Evolutionary conservation across 169 alveolate genomes (phyloP).

Genomic region (Eimeria praecox): DNA sequence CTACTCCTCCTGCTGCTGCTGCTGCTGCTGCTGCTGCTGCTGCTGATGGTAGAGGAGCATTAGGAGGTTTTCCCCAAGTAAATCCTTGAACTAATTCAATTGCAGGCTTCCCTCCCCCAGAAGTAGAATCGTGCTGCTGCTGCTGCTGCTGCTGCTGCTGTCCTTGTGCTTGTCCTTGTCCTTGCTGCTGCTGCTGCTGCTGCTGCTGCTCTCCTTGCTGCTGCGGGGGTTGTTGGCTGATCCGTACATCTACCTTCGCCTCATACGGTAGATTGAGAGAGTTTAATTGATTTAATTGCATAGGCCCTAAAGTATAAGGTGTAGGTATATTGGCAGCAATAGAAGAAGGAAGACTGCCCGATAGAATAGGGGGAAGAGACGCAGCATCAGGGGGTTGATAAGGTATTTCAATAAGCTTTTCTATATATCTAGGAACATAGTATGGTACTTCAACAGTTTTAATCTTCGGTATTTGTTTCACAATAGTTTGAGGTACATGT

Average conservation of each 20-base stretch:
- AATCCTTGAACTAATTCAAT: slow-evolving; percentile 87
- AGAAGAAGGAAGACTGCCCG: slow-evolving; percentile 83
- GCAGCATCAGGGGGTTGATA: slow-evolving; percentile 89
- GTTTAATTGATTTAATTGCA: slow-evolving; percentile 44
- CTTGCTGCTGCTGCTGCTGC: neutral
- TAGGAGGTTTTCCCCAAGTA: slow-evolving; percentile 85
- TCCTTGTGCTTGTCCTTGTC: neutral
- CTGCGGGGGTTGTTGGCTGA: slow-evolving; percentile 77
- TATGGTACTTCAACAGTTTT: slow-evolving; percentile 92
- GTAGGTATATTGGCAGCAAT: slow-evolving; percentile 82
- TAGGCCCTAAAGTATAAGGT: slow-evolving; percentile 74
- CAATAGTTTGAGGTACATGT: slow-evolving; percentile 91
- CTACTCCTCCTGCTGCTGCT: neutral
- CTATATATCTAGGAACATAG: slow-evolving; percentile 92
- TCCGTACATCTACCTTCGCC: slow-evolving; percentile 76
- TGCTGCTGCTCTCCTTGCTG: slow-evolving; percentile 48
- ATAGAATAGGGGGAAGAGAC: slow-evolving; percentile 78
- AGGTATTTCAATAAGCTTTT: slow-evolving; percentile 90
- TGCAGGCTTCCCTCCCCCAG: slow-evolving; percentile 44
- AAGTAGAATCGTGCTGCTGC: neutral
- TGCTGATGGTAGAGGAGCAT: slow-evolving; percentile 53
- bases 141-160: slow-evolving; percentile 38
- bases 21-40: slow-evolving; percentile 6
- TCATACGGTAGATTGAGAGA: slow-evolving; percentile 76
- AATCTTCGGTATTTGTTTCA: slow-evolving; percentile 90